phyloP scores from a whole-genome alignment of 768 basidiomycete species.

The Calocybe cyanea region DNA sequence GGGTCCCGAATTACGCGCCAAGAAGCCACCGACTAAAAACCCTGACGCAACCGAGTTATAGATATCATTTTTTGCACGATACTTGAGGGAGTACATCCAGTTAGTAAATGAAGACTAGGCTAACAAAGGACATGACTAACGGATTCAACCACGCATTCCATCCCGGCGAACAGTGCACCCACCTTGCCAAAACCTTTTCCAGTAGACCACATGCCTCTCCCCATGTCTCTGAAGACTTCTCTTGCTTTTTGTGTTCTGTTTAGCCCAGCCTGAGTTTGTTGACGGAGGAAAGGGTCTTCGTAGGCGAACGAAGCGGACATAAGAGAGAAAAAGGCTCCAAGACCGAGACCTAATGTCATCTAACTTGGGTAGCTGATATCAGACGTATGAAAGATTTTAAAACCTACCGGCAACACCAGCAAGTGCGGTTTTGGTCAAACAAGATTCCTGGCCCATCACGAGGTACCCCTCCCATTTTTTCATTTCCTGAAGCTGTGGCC shows the following conservation, averaged over 20 bases:
- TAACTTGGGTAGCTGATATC: background rate
- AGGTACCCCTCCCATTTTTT: constrained; percentile 79
- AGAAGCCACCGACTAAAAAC: constrained; percentile 82
- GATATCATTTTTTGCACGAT: constrained; percentile 95
- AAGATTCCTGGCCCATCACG: constrained; percentile 76
- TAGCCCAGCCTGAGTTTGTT: constrained; percentile 52
- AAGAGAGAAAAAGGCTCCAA: constrained; percentile 93
- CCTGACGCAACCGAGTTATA: constrained; percentile 87
- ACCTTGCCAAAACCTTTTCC: constrained; percentile 95
- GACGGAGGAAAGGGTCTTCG: constrained; percentile 84
- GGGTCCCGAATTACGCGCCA: constrained; percentile 85
- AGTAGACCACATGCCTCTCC: constrained; percentile 82
- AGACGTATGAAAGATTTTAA: background rate
- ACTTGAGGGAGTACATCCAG: constrained; percentile 49
- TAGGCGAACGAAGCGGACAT: constrained; percentile 96
- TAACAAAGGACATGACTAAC: constrained; percentile 43
- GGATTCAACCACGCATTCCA: constrained; percentile 93
- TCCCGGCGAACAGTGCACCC: constrained; percentile 89
- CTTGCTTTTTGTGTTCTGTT: constrained; percentile 74
- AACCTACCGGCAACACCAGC: constrained; percentile 74
- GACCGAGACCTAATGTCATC: constrained; percentile 64
- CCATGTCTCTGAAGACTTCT: constrained; percentile 92
- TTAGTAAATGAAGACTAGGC: background rate
- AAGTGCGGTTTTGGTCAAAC: constrained; percentile 75
- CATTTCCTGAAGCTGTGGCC: constrained; percentile 57